Evolutionary conservation across 352 stramenopile genomes (phyloP).

Genomic region (Globisporangium nagaii): DNA sequence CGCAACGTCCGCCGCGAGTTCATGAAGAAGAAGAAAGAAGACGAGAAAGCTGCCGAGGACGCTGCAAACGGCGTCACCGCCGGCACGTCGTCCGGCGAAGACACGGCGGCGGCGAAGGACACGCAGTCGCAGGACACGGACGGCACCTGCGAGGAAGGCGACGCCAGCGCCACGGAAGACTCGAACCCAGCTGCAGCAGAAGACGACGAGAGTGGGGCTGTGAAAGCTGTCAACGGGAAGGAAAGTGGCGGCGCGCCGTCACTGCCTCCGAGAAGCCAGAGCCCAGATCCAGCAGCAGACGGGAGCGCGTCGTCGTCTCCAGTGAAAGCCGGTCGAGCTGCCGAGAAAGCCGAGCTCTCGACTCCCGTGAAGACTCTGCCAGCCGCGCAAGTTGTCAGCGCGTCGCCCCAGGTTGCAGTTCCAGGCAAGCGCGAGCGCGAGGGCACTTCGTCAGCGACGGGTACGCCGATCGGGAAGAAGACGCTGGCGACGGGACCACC

Average conservation of each 20-base stretch:
- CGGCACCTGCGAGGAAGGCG: constrained; percentile 32
- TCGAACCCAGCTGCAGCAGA: constrained; percentile 14
- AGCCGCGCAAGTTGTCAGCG: background rate
- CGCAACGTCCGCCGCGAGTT: constrained; percentile 62
- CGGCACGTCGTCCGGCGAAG: constrained; percentile 32
- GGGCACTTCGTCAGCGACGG: constrained; percentile 13
- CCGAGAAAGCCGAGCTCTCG: constrained; percentile 17
- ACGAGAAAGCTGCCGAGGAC: constrained; percentile 61
- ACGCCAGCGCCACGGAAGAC: constrained; percentile 40
- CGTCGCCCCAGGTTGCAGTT: constrained; percentile 16
- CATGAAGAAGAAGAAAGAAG: constrained; percentile 85
- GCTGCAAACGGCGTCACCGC: constrained; percentile 24
- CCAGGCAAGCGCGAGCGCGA: constrained; percentile 43
- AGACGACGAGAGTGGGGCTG: background rate
- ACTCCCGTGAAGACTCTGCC: constrained; percentile 9
- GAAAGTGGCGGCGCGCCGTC: background rate
- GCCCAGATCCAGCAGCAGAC: constrained; percentile 46
- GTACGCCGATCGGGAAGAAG: constrained; percentile 19
- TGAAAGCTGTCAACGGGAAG: background rate
- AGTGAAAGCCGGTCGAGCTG: too few species aligned
- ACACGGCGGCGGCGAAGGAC: constrained; percentile 33
- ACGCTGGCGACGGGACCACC: constrained; percentile 10
- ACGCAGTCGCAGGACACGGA: constrained; percentile 54
- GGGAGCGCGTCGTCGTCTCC: constrained; percentile 6
- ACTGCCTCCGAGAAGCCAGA: constrained; percentile 3